These are phyloP conservation scores for Steccherinum ochraceum DNA, from an alignment of 768 basidiomycete genomes.

Conservation along the genomic window DNA sequence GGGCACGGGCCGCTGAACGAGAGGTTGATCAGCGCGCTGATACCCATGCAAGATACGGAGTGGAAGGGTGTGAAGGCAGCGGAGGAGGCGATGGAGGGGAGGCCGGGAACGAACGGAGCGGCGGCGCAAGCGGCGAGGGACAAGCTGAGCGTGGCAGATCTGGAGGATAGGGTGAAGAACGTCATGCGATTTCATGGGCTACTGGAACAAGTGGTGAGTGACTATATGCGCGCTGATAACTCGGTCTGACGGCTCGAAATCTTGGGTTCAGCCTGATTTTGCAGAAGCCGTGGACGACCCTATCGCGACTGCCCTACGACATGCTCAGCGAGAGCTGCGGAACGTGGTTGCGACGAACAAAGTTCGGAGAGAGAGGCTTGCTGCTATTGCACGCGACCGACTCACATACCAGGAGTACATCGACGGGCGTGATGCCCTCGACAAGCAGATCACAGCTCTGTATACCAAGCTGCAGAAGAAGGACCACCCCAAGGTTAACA, in stretches of 20 bases:
- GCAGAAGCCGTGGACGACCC: slow-evolving; percentile 86
- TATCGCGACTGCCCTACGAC: slow-evolving; percentile 83
- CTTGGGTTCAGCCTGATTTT: slow-evolving; percentile 57
- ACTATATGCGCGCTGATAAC: slow-evolving; percentile 8
- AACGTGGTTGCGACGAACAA: slow-evolving; percentile 79
- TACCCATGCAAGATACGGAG: slow-evolving; percentile 60
- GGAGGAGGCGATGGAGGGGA: slow-evolving; percentile 79
- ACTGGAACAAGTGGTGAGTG: slow-evolving; percentile 61
- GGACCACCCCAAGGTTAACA: slow-evolving; percentile 59
- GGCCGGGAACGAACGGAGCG: slow-evolving; percentile 62
- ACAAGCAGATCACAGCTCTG: slow-evolving; percentile 70
- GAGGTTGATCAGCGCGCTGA: slow-evolving; percentile 66
- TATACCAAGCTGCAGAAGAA: slow-evolving; percentile 83
- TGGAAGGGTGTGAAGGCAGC: slow-evolving; percentile 81
- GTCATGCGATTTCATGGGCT: slow-evolving; percentile 75
- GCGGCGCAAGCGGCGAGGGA: slow-evolving; percentile 74
- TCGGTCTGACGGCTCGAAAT: slow-evolving; percentile 1
- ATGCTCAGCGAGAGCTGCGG: slow-evolving; percentile 79
- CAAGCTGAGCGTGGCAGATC: slow-evolving; percentile 70
- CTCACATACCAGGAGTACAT: slow-evolving; percentile 91
- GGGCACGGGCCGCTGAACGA: slow-evolving; percentile 89
- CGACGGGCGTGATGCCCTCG: slow-evolving; percentile 76
- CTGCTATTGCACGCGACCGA: slow-evolving; percentile 73
- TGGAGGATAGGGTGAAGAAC: slow-evolving; percentile 70
- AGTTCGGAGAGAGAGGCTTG: slow-evolving; percentile 67